phyloP scores from a whole-genome alignment of 2,329 filamentous ascomycete genomes.

The Pezicula carpinea region DNA sequence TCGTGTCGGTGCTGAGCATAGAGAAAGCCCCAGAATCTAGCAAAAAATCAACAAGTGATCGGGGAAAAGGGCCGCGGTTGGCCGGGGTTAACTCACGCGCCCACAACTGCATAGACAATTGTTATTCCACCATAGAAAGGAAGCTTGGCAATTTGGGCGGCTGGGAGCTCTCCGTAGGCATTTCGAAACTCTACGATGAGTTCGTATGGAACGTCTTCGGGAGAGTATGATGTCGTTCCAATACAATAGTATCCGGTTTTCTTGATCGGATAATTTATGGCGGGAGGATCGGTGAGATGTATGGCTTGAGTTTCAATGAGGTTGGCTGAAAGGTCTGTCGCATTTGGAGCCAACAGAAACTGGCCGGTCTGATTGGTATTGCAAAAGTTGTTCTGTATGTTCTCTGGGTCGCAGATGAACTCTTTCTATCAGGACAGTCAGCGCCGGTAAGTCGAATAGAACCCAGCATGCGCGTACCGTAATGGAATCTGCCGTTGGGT shows the following conservation, averaged over 20 bases:
- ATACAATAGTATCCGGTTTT: constrained; percentile 97
- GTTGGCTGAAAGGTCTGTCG: constrained; percentile 64
- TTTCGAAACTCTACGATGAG: constrained; percentile 91
- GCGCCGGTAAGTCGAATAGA: constrained; percentile 12
- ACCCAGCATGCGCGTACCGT: constrained; percentile 39
- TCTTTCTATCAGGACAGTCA: constrained; percentile 44
- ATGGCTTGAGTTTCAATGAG: constrained; percentile 76
- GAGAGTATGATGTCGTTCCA: constrained; percentile 66
- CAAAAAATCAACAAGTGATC: constrained; percentile 5
- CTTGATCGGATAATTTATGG: constrained; percentile 77
- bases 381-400: constrained; percentile 66
- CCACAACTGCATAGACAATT: constrained; percentile 86
- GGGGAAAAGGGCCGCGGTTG: constrained; percentile 5
- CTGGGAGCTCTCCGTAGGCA: constrained; percentile 91
- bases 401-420: constrained; percentile 72
- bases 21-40: constrained; percentile 83
- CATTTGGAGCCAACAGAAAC: constrained; percentile 77
- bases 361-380: constrained; percentile 73
- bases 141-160: constrained; percentile 92
- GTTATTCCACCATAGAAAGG: constrained; percentile 95
- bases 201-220: constrained; percentile 58
- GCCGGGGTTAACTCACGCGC: constrained; percentile 45
- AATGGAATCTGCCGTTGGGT: constrained; percentile 46
- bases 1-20: constrained; percentile 93
- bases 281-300: constrained; percentile 69